Base-by-base conservation (phyloP, 768 basidiomycete species). In the Thelephora ganbajun region DNA sequence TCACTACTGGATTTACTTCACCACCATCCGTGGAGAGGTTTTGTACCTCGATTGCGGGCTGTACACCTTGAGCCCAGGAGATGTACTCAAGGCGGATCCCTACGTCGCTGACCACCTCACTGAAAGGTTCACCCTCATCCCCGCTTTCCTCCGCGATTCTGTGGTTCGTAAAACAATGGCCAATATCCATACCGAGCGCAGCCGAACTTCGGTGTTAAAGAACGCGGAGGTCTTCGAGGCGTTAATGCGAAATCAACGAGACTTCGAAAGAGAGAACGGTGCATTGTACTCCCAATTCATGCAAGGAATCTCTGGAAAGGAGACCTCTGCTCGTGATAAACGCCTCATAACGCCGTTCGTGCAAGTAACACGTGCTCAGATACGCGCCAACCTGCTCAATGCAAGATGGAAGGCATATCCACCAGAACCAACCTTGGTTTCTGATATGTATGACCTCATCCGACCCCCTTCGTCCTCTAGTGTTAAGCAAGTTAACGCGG, bases 1-100 rank as follows among this genome's bases (percentile, higher is more conserved):
- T 16, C 71, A 72, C 50, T 72, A 72, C 51, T 73, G 71, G 70
- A 59, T 73, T 6, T 75, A 70, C 51, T 72, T 74, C 62, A 68
- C 55, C 6, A 71, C 68, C 1, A 49, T 68, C 1, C 52, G 61
- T 2, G 71, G 69, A 2, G 63, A 72, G 44, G 63, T 69, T 20
- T 49, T 72, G 22, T 57, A 57, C 14, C 54, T 74, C 33, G 70
- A 74, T 46, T 61, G 61, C 35, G 60, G 56, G 35, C 67, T 72
- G 66, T 69, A 63, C 53, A 62, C 64, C 5, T 70, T 69, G 61
- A 70, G 70, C 60, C 65, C 69, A 53, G 60, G 60, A 48, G 34
- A 53, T 20, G 44, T 56, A 33, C 51, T 61, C 43, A 5, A n/a
- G 12, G 20, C 37, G n/a, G n/a, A 11, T n/a, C 37, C 37, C 20